phyloP scores from a whole-genome alignment of 176 grass and related monocot genomes.

The Cenchrus purpureus region DNA sequence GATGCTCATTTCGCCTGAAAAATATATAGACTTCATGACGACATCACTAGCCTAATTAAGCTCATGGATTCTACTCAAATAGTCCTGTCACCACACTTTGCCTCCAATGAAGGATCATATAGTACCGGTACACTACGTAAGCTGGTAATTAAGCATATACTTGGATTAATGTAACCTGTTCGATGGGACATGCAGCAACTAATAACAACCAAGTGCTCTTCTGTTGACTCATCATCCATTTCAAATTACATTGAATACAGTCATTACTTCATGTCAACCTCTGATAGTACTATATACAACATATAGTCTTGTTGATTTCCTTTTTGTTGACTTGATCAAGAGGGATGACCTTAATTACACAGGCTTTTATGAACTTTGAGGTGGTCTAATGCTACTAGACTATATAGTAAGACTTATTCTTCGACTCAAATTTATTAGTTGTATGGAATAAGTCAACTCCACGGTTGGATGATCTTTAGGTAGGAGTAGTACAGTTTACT shows the following conservation, averaged over 20 bases:
- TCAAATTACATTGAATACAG: background rate
- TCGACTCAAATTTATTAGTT: conserved; percentile 17
- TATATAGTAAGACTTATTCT: conserved; percentile 3
- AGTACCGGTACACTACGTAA: background rate
- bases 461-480: conserved; percentile 7
- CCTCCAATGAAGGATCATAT: background rate
- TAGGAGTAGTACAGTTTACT: conserved; percentile 18
- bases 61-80: background rate
- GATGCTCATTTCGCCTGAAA: background rate
- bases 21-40: background rate
- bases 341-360: background rate
- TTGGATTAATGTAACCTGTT: background rate
- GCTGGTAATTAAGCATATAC: background rate
- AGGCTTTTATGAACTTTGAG: conserved; percentile 28
- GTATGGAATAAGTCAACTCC: background rate
- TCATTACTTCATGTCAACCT: conserved; percentile 7
- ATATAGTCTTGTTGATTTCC: background rate
- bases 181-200: background rate
- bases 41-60: background rate
- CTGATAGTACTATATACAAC: background rate
- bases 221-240: background rate
- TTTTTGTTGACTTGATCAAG: conserved; percentile 19
- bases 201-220: background rate
- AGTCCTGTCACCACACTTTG: background rate
- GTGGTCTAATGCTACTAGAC: background rate